phyloP scores from a whole-genome alignment of 257 asterid genomes.

The Primulina huaijiensis region DNA sequence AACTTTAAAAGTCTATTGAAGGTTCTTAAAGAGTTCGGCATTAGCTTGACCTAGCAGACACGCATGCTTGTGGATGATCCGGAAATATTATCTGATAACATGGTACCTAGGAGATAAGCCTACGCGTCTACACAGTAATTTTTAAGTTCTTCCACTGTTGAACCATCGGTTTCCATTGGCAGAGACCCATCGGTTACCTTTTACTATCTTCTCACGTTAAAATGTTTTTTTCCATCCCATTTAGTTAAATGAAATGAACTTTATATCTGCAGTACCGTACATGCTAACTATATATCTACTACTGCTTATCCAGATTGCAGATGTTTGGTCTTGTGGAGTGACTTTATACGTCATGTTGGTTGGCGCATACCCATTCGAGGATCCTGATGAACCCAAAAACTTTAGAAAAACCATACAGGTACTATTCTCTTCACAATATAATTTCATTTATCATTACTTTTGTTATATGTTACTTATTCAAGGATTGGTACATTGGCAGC shows the following conservation, averaged over 20 bases:
- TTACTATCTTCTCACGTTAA: too few relatives aligned
- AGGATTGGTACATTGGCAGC: slow-evolving; percentile 41
- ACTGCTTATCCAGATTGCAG: slow-evolving; percentile 62
- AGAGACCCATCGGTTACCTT: background rate
- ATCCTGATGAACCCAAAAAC: slow-evolving; percentile 92
- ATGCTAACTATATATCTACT: slow-evolving; percentile 5
- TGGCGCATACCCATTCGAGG: slow-evolving; percentile 98
- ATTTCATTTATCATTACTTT: background rate
- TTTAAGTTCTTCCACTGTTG: background rate
- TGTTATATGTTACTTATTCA: slow-evolving; percentile 20
- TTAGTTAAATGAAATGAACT: background rate
- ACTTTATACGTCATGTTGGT: slow-evolving; percentile 96
- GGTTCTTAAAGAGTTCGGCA: too few relatives aligned
- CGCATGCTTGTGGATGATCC: background rate
- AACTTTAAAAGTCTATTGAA: too few relatives aligned
- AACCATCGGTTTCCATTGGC: background rate
- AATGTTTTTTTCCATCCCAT: background rate
- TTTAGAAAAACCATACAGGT: slow-evolving; percentile 97
- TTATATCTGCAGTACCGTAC: background rate
- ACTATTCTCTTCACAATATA: slow-evolving; percentile 5
- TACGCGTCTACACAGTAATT: background rate
- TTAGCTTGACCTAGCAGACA: background rate
- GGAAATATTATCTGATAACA: background rate
- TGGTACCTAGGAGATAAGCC: background rate
- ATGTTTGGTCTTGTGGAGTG: slow-evolving; percentile 99